phyloP scores from a whole-genome alignment of 2,329 filamentous ascomycete genomes.

The Aspergillus intermedius region DNA sequence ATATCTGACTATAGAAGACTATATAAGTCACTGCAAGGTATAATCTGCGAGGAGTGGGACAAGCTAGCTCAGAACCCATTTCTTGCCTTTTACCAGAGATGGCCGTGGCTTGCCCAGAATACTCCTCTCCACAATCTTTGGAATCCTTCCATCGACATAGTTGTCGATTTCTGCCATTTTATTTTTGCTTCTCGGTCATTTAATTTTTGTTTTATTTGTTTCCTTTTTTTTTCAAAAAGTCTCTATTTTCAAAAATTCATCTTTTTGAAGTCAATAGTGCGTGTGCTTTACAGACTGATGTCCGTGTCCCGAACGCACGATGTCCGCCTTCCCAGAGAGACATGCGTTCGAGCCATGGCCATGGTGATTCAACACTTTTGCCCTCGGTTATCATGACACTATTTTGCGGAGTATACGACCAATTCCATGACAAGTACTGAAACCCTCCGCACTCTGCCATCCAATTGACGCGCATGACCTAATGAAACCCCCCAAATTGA shows the following conservation, averaged over 20 bases:
- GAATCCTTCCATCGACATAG: constrained; percentile 41
- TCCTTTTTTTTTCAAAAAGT: not conserved
- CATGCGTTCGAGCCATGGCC: too few relatives aligned
- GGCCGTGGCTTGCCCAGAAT: constrained; percentile 59
- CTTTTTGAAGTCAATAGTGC: constrained; percentile 3
- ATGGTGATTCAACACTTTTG: too few relatives aligned
- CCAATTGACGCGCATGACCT: not conserved
- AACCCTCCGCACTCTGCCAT: too few relatives aligned
- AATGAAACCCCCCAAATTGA: not conserved
- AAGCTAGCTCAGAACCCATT: constrained; percentile 65
- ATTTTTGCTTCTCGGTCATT: constrained; percentile 14
- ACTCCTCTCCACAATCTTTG: constrained; percentile 57
- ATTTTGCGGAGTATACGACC: not conserved
- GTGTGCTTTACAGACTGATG: constrained; percentile 1
- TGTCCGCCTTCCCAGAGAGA: not conserved
- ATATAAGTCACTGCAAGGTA: constrained; percentile 1
- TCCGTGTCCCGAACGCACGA: constrained; percentile 2
- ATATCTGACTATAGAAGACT: not conserved
- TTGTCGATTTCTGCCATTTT: constrained; percentile 35
- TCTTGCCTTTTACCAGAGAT: constrained; percentile 78
- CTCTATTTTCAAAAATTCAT: not conserved
- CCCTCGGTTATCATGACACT: too few relatives aligned
- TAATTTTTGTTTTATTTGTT: not conserved
- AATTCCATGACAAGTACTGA: not conserved
- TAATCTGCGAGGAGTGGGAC: constrained; percentile 56